Conservation (phyloP, 2,329 filamentous ascomycete genomes). For the Pyrenochaeta sp. region DNA sequence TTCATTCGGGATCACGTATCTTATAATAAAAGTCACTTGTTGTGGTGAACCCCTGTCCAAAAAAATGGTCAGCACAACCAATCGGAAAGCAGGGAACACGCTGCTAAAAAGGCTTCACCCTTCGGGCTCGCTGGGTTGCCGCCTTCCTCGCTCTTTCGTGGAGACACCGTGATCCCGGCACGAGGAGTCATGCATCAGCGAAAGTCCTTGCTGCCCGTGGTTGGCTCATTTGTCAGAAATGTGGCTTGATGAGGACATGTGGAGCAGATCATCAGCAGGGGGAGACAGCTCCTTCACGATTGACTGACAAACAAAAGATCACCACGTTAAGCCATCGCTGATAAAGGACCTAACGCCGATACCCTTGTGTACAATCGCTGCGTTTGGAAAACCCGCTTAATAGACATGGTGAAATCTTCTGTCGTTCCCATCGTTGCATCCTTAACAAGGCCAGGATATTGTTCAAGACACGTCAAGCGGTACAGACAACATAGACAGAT, state of each 20-base stretch:
- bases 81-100: constrained; percentile 41
- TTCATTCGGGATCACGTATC: constrained; percentile 9
- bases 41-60: constrained; percentile 18
- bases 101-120: constrained; percentile 19
- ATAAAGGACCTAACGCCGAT: not conserved
- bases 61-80: constrained; percentile 22
- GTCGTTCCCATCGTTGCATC: not conserved
- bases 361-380: not conserved
- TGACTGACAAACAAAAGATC: constrained; percentile 4
- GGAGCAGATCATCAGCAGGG: constrained; percentile 1
- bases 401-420: too few relatives aligned
- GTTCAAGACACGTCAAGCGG: too few relatives aligned
- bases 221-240: constrained; percentile 14
- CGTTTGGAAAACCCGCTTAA: not conserved
- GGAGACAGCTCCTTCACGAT: not conserved
- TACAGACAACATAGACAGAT: too few relatives aligned
- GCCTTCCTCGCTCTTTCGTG: constrained; percentile 19
- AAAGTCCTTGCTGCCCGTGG: constrained; percentile 16
- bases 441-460: not conserved
- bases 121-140: constrained; percentile 26
- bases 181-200: constrained; percentile 19
- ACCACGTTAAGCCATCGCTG: not conserved
- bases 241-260: constrained; percentile 2
- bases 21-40: constrained; percentile 31
- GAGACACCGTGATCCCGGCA: constrained; percentile 2